phyloP scores from a whole-genome alignment of 345 rosid genomes.

The Lepidium sativum region DNA sequence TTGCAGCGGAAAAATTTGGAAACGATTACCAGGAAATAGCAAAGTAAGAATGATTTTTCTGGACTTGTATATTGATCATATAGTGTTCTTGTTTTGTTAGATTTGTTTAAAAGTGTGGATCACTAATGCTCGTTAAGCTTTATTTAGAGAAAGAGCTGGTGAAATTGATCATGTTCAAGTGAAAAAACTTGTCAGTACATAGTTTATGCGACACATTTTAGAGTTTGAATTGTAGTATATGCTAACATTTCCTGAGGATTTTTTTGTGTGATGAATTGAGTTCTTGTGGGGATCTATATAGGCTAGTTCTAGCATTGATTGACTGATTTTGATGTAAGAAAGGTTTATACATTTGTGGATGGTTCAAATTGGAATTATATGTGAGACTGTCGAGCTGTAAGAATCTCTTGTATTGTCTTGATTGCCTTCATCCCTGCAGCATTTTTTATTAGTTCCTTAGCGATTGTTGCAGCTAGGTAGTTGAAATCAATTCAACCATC shows the following conservation, averaged over 20 bases:
- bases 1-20: constrained; percentile 50
- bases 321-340: background rate
- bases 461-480: background rate
- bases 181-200: background rate
- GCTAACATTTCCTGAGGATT: too few relatives aligned
- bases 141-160: background rate
- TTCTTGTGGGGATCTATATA: background rate
- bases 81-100: background rate
- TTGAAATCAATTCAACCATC: background rate
- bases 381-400: background rate
- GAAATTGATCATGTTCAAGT: background rate
- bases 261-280: background rate
- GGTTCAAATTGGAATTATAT: background rate
- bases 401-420: background rate
- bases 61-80: background rate
- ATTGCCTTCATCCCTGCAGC: background rate
- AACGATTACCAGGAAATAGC: constrained; percentile 67
- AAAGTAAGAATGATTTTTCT: constrained; percentile 39
- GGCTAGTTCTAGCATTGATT: background rate
- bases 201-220: background rate
- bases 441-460: background rate
- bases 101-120: background rate
- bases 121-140: background rate
- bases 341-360: background rate
- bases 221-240: background rate